Evolutionary conservation across 2,329 filamentous ascomycete genomes (phyloP), one percentile per base, ranked within the genome.

Genomic region (Basipetospora chlamydospora): DNA sequence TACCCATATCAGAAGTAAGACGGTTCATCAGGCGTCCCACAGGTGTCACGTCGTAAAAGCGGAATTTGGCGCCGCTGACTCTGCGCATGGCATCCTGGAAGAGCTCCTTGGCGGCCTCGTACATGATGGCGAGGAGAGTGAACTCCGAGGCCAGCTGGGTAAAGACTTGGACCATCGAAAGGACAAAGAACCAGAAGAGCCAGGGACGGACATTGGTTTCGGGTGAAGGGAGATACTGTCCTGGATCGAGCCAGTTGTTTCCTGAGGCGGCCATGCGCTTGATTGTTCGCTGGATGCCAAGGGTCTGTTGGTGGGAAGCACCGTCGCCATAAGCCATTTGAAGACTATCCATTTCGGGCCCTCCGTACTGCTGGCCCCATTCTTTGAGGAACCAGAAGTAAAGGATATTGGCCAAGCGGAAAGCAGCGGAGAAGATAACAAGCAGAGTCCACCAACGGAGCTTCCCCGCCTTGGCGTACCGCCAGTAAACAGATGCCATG

Each of bases 11-110:
- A 2, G 83, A 84, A 0, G 86, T 93, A 41, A 95, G 66, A 6
- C 87, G 73, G 53, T 95, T 95, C 82, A 94, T 94, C 42, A 95
- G 62, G 32, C 87, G 74, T 0, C 87, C 87, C 0, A 92, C 77
- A 0, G 87, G 87, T 0, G 87, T 94, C 4, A 84, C 75, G 51
- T 95, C 87, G 58, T 93, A 90, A 55, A 87, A 95, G 1, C 85
- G 75, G 58, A 95, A 93, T 0, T 79, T 87, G 0, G 86, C 82
- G 47, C 76, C 72, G 50, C 79, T 80, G 34, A 94, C 82, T 35
- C 70, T 72, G 2, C 68, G 60, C 57, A 94, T 73, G 15, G 84
- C 81, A 26, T 73, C 66, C 42, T 63, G 64, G 56, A 94, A 94
- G 34, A 95, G 70, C 6, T 65, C 61, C 46, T 79, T 81, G 0